Evolutionary conservation across 2,329 filamentous ascomycete species (phyloP).

Genomic region (Aspergillus quadricinctus): DNA sequence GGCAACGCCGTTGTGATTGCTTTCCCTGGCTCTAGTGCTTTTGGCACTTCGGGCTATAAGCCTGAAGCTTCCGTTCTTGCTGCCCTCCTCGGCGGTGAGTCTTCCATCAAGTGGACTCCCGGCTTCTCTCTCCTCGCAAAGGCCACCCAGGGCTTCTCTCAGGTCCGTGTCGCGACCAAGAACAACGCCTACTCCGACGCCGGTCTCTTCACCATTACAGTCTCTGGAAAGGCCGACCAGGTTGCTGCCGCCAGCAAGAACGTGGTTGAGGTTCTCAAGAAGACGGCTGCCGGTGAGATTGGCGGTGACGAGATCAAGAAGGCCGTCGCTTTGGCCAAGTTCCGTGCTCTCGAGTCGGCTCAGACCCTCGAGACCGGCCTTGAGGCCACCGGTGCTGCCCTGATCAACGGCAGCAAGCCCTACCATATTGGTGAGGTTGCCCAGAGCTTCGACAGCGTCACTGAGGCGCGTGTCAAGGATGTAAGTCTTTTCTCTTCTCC

Average conservation of each 20-base stretch:
- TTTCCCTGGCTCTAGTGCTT: constrained; percentile 83
- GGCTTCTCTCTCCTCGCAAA: constrained; percentile 90
- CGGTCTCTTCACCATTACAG: constrained; percentile 78
- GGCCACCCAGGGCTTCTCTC: constrained; percentile 62
- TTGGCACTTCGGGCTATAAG: constrained; percentile 69
- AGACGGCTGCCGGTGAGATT: constrained; percentile 69
- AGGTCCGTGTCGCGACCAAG: constrained; percentile 66
- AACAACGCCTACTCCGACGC: constrained; percentile 90
- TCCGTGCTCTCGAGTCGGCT: constrained; percentile 76
- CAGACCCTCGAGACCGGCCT: constrained; percentile 74
- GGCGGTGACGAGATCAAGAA: constrained; percentile 84
- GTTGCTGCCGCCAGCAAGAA: constrained; percentile 71
- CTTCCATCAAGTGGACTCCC: constrained; percentile 89
- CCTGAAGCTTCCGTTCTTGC: constrained; percentile 84
- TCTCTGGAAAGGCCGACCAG: constrained; percentile 68
- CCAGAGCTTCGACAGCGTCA: constrained; percentile 75
- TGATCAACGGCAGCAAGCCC: constrained; percentile 75
- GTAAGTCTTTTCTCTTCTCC: constrained; percentile 52
- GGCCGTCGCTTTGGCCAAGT: constrained; percentile 89
- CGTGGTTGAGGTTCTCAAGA: constrained; percentile 77
- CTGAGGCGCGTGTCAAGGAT: constrained; percentile 76
- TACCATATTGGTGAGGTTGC: constrained; percentile 78
- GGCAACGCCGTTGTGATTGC: constrained; percentile 84
- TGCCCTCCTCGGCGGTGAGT: constrained; percentile 83
- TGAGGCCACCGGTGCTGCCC: constrained; percentile 76